phyloP scores from a whole-genome alignment of 2,329 filamentous ascomycete species.

The Kalaharituber pfeilii region DNA sequence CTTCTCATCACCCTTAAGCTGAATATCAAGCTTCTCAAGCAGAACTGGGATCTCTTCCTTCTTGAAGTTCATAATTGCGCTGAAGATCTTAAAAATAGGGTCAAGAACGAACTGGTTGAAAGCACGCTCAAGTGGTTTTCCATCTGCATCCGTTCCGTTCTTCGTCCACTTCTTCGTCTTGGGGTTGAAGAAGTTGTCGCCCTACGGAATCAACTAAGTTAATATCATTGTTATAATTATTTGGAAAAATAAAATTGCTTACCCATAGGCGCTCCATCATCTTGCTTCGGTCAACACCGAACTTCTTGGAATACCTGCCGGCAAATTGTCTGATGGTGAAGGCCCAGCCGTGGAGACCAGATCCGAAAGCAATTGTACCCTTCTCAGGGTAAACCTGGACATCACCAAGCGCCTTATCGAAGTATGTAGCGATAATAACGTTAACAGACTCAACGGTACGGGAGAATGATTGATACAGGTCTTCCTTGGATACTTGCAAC shows the following conservation, averaged over 20 bases:
- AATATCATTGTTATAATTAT: not conserved
- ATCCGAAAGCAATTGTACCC: slow-evolving; percentile 97
- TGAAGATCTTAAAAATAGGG: slow-evolving; percentile 99
- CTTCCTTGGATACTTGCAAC: slow-evolving; percentile 96
- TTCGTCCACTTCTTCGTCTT: slow-evolving; percentile 99
- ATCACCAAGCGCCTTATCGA: slow-evolving; percentile 91
- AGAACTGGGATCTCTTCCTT: slow-evolving; percentile 73
- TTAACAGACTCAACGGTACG: slow-evolving; percentile 99
- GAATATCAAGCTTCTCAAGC: slow-evolving; percentile 85
- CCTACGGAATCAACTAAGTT: slow-evolving; percentile 31
- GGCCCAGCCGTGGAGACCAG: slow-evolving; percentile 98
- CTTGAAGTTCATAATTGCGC: slow-evolving; percentile 95
- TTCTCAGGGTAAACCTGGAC: slow-evolving; percentile 96
- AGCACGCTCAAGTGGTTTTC: slow-evolving; percentile 83
- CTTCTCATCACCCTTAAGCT: slow-evolving; percentile 71
- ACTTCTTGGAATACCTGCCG: slow-evolving; percentile 94
- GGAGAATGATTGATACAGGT: slow-evolving; percentile 98
- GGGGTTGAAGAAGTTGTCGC: slow-evolving; percentile 99
- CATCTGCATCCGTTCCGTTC: slow-evolving; percentile 54
- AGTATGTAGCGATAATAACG: slow-evolving; percentile 98
- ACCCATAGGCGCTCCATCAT: slow-evolving; percentile 99
- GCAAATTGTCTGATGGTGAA: slow-evolving; percentile 99
- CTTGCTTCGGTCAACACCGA: slow-evolving; percentile 98
- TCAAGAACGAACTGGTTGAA: slow-evolving; percentile 99
- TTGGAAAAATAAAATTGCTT: slow-evolving; percentile 26